Conservation (phyloP, 495 filamentous ascomycete species). For the Penicillium paxilli region DNA sequence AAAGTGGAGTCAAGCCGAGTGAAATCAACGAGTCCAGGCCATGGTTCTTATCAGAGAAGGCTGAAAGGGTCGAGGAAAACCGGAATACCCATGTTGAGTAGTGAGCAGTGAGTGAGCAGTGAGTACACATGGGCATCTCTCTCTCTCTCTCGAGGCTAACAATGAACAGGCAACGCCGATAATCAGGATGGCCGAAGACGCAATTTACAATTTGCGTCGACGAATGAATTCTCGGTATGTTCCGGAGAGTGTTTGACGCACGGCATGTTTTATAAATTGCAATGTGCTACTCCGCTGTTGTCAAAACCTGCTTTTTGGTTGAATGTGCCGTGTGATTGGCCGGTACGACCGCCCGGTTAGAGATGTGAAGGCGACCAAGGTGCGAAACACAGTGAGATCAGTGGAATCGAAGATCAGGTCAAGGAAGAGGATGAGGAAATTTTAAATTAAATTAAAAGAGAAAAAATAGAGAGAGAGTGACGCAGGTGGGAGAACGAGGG, state of each 20-base stretch:
- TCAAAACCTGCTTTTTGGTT: conserved; percentile 29
- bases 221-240: conserved; percentile 6
- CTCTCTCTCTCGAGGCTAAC: too few relatives aligned
- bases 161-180: too few relatives aligned
- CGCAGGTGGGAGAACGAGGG: background rate
- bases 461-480: background rate
- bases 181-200: background rate
- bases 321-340: conserved; percentile 18
- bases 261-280: conserved; percentile 2
- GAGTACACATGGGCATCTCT: too few relatives aligned
- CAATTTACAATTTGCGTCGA: background rate
- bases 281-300: conserved; percentile 4
- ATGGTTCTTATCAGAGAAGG: background rate
- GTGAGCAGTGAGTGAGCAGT: background rate
- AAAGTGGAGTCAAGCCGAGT: background rate
- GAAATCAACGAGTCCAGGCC: background rate
- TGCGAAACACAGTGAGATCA: background rate
- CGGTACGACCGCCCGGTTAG: conserved; percentile 23
- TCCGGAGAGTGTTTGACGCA: conserved; percentile 7
- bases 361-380: conserved; percentile 2
- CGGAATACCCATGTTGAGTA: background rate
- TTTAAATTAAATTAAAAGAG: too few relatives aligned
- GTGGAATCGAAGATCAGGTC: background rate
- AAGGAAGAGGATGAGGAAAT: background rate
- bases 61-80: background rate